Percentiles rank a stretch among this genome's conserved stretches.
These are phyloP conservation scores for Oryza nivara DNA, from an alignment of 176 grass and related monocot species.

Conservation along the genomic window DNA sequence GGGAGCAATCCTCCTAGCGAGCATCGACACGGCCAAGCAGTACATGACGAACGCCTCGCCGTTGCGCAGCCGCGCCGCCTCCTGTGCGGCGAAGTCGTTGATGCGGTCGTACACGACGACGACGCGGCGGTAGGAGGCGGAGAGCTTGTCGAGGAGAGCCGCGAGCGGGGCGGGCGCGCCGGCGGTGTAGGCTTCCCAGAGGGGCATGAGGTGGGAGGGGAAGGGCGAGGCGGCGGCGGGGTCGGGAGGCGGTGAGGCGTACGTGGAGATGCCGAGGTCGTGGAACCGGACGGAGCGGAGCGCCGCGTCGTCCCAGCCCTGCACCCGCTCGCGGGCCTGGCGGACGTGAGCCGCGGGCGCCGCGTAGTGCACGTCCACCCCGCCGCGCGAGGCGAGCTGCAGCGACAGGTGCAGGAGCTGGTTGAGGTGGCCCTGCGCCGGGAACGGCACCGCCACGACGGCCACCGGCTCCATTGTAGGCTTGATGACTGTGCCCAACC, in stretches of 20 bases:
- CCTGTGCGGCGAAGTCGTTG: constrained; percentile 41
- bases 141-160: constrained; percentile 35
- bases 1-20: constrained; percentile 1
- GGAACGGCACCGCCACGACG: constrained; percentile 62
- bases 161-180: constrained; percentile 28
- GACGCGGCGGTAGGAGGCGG: constrained; percentile 36
- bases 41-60: constrained; percentile 36
- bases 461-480: constrained; percentile 36
- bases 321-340: constrained; percentile 23
- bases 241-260: constrained; percentile 45
- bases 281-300: constrained; percentile 44
- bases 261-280: constrained; percentile 49
- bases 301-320: neutral
- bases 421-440: constrained; percentile 60
- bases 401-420: constrained; percentile 68
- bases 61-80: constrained; percentile 31
- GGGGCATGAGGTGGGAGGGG: constrained; percentile 50
- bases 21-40: constrained; percentile 25
- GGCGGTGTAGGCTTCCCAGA: neutral
- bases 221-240: constrained; percentile 35
- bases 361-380: constrained; percentile 59
- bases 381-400: constrained; percentile 39
- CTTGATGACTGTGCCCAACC: neutral
- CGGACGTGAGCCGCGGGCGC: constrained; percentile 44
- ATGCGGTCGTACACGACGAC: constrained; percentile 55